These are phyloP conservation scores for Saccharum officinarum DNA, from an alignment of 176 grass and related monocot species.

Conservation along the genomic window DNA sequence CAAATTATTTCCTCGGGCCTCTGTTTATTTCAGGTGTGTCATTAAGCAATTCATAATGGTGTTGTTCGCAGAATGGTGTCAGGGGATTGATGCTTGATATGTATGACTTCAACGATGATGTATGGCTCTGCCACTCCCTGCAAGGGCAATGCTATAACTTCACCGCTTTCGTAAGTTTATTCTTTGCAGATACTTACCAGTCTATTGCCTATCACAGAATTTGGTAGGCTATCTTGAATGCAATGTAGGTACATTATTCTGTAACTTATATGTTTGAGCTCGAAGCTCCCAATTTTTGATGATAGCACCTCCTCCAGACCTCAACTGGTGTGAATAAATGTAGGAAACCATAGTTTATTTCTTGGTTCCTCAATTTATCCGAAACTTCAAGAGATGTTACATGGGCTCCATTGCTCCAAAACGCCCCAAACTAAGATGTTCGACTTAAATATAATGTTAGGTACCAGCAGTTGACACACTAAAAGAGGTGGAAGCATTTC, in stretches of 20 bases:
- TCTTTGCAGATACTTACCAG: background rate
- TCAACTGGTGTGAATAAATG: background rate
- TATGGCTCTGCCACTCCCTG: constrained; percentile 96
- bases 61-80: constrained; percentile 69
- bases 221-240: background rate
- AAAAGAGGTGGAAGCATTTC: constrained; percentile 91
- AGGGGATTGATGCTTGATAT: constrained; percentile 96
- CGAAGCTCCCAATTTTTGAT: background rate
- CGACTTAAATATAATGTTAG: constrained; percentile 52
- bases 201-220: background rate
- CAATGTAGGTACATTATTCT: background rate
- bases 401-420: background rate
- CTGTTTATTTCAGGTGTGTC: background rate
- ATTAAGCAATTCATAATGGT: background rate
- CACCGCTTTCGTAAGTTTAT: constrained; percentile 84
- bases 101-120: constrained; percentile 85
- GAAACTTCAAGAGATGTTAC: background rate
- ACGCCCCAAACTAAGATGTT: constrained; percentile 30
- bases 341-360: constrained; percentile 4
- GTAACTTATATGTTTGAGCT: background rate
- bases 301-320: background rate
- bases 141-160: constrained; percentile 98
- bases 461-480: constrained; percentile 88
- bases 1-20: background rate
- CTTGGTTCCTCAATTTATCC: background rate